Conservation (phyloP, 345 rosid genomes). For the Cardiospermum halicacabum region DNA sequence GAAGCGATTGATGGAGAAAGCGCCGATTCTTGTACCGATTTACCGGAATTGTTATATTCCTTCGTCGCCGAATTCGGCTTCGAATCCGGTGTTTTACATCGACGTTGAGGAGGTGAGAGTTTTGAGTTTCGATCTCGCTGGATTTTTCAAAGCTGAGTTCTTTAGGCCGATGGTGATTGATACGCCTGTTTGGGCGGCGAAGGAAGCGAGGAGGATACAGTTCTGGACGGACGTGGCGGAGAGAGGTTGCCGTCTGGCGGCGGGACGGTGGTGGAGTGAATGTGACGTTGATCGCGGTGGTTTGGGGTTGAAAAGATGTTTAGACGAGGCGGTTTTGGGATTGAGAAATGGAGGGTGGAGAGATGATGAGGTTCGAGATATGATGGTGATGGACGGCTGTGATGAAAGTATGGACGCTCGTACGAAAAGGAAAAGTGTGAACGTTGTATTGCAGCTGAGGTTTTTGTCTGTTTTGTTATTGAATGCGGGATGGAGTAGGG, state of each 20-base stretch:
- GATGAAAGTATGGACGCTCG: constrained; percentile 17
- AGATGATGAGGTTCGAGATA: constrained; percentile 72
- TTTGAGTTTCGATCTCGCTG: constrained; percentile 53
- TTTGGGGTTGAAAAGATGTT: constrained; percentile 28
- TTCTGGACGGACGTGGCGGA: constrained; percentile 84
- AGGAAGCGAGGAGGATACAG: constrained; percentile 36
- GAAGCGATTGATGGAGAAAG: constrained; percentile 19
- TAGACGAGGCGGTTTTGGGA: constrained; percentile 68
- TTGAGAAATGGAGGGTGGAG: constrained; percentile 80
- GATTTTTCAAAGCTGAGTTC: constrained; percentile 49
- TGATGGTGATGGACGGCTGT: constrained; percentile 52
- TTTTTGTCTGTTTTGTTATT: constrained; percentile 26
- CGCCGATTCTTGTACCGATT: constrained; percentile 68
- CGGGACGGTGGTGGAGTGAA: constrained; percentile 49
- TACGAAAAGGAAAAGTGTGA: constrained; percentile 17
- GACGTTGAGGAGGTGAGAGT: constrained; percentile 44
- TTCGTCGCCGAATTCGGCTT: constrained; percentile 45
- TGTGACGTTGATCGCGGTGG: constrained; percentile 6
- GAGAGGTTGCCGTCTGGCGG: constrained; percentile 37
- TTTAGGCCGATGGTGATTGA: constrained; percentile 14
- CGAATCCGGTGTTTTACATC: constrained; percentile 68
- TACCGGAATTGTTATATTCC: constrained; percentile 61
- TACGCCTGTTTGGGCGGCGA: constrained; percentile 60
- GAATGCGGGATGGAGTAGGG: constrained; percentile 57
- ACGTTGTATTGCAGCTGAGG: constrained; percentile 22